Conservation (phyloP, 352 stramenopile genomes). For the Phytophthora colocasiae region DNA sequence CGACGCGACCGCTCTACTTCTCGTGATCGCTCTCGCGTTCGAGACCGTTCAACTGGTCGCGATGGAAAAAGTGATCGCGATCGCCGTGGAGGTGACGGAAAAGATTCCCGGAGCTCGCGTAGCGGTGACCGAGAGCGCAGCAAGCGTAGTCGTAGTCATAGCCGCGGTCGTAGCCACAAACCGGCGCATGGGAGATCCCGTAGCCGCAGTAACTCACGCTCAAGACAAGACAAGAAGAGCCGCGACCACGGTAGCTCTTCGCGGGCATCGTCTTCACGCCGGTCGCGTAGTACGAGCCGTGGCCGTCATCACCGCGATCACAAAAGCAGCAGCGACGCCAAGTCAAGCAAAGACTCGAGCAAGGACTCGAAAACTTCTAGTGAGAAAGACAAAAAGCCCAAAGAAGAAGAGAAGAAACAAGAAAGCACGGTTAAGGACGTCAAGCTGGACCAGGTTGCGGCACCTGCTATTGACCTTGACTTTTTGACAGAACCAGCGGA, state of each 20-base stretch:
- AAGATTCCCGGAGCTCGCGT: constrained; percentile 33
- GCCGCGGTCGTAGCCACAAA: constrained; percentile 50
- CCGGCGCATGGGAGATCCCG: constrained; percentile 41
- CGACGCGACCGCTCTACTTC: constrained; percentile 49
- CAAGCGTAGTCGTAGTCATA: constrained; percentile 48
- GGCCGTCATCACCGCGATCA: constrained; percentile 41
- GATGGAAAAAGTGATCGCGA: constrained; percentile 47
- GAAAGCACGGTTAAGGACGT: constrained; percentile 70
- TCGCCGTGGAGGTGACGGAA: constrained; percentile 40
- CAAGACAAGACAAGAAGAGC: constrained; percentile 40
- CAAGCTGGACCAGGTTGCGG: constrained; percentile 79
- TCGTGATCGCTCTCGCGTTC: constrained; percentile 38
- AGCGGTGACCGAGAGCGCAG: constrained; percentile 40
- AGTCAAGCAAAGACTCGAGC: constrained; percentile 33
- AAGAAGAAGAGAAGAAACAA: constrained; percentile 45
- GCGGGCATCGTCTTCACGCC: constrained; percentile 35
- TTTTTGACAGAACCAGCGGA: constrained; percentile 67
- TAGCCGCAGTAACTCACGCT: constrained; percentile 64
- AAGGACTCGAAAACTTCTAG: constrained; percentile 24
- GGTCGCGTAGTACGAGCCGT: constrained; percentile 60
- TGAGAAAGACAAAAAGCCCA: constrained; percentile 42
- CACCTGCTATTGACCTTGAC: constrained; percentile 86
- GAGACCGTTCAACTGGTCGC: constrained; percentile 32
- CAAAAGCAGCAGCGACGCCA: constrained; percentile 31
- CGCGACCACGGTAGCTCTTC: constrained; percentile 46